phyloP scores from a whole-genome alignment of 139 green algal genomes.

The Astrephomene gubernaculifera region DNA sequence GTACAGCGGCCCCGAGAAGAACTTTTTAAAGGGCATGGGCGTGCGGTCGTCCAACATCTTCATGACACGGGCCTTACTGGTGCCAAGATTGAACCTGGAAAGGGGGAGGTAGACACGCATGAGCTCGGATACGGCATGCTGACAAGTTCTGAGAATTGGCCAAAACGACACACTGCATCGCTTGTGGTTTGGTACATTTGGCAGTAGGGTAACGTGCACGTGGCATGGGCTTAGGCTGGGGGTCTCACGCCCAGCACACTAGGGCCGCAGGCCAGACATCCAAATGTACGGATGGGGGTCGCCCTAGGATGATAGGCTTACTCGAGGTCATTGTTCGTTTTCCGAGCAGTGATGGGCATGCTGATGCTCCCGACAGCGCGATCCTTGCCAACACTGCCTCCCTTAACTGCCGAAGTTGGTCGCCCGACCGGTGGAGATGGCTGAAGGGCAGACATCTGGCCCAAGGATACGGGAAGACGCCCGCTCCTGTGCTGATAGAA shows the following conservation, averaged over 20 bases:
- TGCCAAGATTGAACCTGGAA: constrained; percentile 65
- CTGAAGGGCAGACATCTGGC: constrained; percentile 12
- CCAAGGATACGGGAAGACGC: neutral
- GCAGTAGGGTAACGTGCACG: too few relatives aligned
- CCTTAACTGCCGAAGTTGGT: neutral
- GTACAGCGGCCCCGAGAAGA: constrained; percentile 54
- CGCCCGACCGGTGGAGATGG: constrained; percentile 11
- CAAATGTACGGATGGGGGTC: too few relatives aligned
- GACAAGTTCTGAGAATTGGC: too few relatives aligned
- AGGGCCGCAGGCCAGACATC: too few relatives aligned
- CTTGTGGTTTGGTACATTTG: too few relatives aligned
- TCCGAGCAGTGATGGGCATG: neutral
- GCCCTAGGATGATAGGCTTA: too few relatives aligned
- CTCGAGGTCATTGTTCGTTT: constrained; percentile 34
- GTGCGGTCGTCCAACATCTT: constrained; percentile 57
- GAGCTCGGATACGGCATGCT: too few relatives aligned
- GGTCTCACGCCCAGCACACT: too few relatives aligned
- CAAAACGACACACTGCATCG: too few relatives aligned
- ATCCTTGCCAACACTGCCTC: constrained; percentile 17
- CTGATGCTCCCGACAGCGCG: constrained; percentile 22
- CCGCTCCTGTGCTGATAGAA: too few relatives aligned
- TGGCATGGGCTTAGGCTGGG: too few relatives aligned
- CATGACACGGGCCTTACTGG: constrained; percentile 55
- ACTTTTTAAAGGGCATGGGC: constrained; percentile 49
- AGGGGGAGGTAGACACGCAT: too few relatives aligned